phyloP scores from a whole-genome alignment of 148 eudicot genomes.

The Limonium bicolor region DNA sequence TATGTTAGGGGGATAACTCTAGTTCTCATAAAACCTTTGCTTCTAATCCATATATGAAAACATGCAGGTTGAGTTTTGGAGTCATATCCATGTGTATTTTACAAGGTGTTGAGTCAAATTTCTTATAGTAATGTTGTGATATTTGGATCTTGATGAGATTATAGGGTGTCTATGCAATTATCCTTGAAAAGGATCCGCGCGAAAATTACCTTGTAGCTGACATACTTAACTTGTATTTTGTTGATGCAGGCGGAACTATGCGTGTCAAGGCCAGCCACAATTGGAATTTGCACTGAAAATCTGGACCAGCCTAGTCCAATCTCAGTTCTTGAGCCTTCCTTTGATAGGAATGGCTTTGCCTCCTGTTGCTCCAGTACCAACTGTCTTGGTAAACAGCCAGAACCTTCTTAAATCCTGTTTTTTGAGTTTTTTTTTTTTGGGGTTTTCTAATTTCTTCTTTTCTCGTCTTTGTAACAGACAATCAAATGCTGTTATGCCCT shows the following conservation, averaged over 20 bases:
- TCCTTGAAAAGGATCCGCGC: too few species aligned
- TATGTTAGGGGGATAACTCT: too few species aligned
- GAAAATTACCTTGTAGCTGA: too few species aligned
- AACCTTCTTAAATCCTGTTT: not conserved
- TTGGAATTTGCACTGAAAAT: conserved; percentile 33
- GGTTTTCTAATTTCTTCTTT: not conserved
- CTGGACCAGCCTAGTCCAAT: conserved; percentile 93
- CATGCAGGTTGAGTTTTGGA: too few species aligned
- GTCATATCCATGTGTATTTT: too few species aligned
- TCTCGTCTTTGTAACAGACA: conserved; percentile 34
- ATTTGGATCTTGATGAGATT: too few species aligned
- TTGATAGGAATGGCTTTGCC: conserved; percentile 48
- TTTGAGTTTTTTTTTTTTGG: not conserved
- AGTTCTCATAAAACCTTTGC: too few species aligned
- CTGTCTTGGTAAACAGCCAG: conserved; percentile 33
- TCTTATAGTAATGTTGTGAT: too few species aligned
- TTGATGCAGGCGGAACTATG: conserved; percentile 40
- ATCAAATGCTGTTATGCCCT: conserved; percentile 13
- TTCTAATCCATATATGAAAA: too few species aligned
- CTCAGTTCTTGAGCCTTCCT: conserved; percentile 61
- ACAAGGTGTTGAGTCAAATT: too few species aligned
- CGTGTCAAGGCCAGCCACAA: conserved; percentile 15
- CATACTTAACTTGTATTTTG: too few species aligned
- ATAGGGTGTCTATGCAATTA: too few species aligned
- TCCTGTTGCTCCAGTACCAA: conserved; percentile 17